Evolutionary conservation across 2,329 filamentous ascomycete species (phyloP).

Genomic region (Calonectria crousiana): DNA sequence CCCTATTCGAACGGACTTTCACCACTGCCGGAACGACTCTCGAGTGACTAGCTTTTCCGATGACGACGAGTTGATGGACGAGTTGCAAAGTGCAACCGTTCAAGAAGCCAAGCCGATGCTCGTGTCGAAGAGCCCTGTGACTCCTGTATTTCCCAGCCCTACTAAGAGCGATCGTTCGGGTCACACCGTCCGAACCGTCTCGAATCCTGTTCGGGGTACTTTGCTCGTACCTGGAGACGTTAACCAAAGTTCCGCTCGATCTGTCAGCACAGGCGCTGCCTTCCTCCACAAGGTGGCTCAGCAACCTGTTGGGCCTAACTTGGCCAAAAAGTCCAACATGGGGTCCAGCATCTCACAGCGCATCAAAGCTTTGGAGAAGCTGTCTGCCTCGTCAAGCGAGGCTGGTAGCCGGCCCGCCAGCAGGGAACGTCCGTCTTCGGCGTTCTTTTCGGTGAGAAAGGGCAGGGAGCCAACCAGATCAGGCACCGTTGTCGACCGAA

Average conservation of each 20-base stretch:
- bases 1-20: conserved; percentile 66
- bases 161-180: conserved; percentile 43
- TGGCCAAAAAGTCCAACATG: conserved; percentile 78
- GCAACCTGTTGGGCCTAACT: conserved; percentile 61
- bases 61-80: conserved; percentile 88
- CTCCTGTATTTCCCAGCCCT: conserved; percentile 66
- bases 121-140: conserved; percentile 86
- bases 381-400: conserved; percentile 61
- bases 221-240: conserved; percentile 60
- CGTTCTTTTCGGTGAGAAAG: conserved; percentile 71
- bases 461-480: conserved; percentile 58
- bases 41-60: conserved; percentile 66
- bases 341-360: conserved; percentile 93
- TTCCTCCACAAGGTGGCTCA: conserved; percentile 67
- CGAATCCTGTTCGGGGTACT: conserved; percentile 59
- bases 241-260: conserved; percentile 61
- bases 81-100: conserved; percentile 83
- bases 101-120: conserved; percentile 85
- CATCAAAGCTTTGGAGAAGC: conserved; percentile 91
- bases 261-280: conserved; percentile 68
- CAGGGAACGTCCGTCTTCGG: conserved; percentile 60
- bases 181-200: conserved; percentile 60
- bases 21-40: conserved; percentile 31
- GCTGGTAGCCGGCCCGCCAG: conserved; percentile 31
- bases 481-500: conserved; percentile 59